These are phyloP conservation scores for Steccherinum ochraceum DNA, from an alignment of 768 basidiomycete species.

Conservation along the genomic window DNA sequence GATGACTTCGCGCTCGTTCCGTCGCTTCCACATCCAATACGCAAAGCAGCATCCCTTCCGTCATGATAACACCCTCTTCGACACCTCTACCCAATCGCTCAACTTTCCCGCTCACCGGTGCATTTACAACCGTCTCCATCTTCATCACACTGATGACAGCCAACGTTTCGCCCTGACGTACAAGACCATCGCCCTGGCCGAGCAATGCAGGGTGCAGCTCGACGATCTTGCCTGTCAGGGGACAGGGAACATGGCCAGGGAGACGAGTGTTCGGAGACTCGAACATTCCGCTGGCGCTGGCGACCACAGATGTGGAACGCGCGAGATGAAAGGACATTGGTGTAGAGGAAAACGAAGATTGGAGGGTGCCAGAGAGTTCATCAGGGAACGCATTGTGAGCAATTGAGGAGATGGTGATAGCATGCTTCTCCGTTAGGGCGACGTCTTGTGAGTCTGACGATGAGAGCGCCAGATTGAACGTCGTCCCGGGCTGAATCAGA, in stretches of 20 bases:
- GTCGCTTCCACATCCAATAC: neutral
- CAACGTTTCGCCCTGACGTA: slow-evolving; percentile 6
- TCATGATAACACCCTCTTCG: slow-evolving; percentile 8
- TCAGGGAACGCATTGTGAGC: slow-evolving; percentile 12
- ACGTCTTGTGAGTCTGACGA: neutral
- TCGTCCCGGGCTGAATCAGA: slow-evolving; percentile 10
- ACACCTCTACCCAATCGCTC: slow-evolving; percentile 7
- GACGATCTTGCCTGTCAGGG: slow-evolving; percentile 12
- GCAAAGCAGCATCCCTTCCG: slow-evolving; percentile 9
- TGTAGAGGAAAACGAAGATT: slow-evolving; percentile 7
- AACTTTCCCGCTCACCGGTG: slow-evolving; percentile 3
- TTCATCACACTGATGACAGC: slow-evolving; percentile 12
- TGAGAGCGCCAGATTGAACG: slow-evolving; percentile 8
- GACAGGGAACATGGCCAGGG: slow-evolving; percentile 7
- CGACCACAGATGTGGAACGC: slow-evolving; percentile 2
- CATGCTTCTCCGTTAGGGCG: slow-evolving; percentile 4
- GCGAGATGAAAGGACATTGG: slow-evolving; percentile 9
- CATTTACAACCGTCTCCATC: slow-evolving; percentile 12
- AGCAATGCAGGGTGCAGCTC: slow-evolving; percentile 11
- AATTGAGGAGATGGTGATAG: slow-evolving; percentile 6
- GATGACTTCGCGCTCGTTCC: neutral
- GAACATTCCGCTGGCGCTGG: neutral
- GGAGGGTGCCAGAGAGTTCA: slow-evolving; percentile 12
- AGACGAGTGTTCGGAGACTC: slow-evolving; percentile 10
- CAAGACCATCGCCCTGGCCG: neutral